Evolutionary conservation across 768 basidiomycete genomes (phyloP), one percentile per base, ranked within the genome.

Genomic region (Ramaria sp.): DNA sequence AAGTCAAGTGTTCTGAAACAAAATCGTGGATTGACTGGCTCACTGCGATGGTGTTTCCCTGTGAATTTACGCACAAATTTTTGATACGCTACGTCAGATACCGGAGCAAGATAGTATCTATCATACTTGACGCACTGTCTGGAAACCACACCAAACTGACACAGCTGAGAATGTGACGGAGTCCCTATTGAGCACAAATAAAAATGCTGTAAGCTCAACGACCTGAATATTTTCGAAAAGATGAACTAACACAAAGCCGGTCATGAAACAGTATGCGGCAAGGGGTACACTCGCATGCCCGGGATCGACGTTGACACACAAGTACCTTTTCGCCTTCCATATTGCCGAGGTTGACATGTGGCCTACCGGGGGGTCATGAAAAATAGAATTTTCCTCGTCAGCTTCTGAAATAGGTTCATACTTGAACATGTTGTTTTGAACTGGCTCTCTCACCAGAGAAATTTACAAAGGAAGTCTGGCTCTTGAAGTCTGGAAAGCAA

Each of bases 81-180:
- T n/a, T 18, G 48, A 51, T 47, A 47, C 28, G 34, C 48, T 20
- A 52, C 36, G 51, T 34, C 41, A 22, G 39, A 58, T 45, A 47
- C 45, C 45, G 32, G 48, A 51, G 8, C 47, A 50, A 25, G 52
- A n/a, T n/a, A n/a, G 12, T 38, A 10, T 18, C 41, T 37, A 42
- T 28, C 45, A 30, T 44, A 58, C 4, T 34, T 36, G 22, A 60
- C 68, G 55, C 61, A 83, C 87, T 0, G 87, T 89, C 66, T 90
- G 88, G 67, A 89, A 90, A 13, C 83, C 87, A 65, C 83, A 85
- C 86, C 88, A 91, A 12, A 90, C 79, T 65, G 81, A 90, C 45
- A 88, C 71, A 1, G 88, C 83, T 42, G 85, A 79, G 70, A 90
- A 90, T 3, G 79, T 81, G 16, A 47, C 45, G 25, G 45, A 6